Conservation (phyloP, 2,329 filamentous ascomycete genomes). For the Metarhizium robertsii region DNA sequence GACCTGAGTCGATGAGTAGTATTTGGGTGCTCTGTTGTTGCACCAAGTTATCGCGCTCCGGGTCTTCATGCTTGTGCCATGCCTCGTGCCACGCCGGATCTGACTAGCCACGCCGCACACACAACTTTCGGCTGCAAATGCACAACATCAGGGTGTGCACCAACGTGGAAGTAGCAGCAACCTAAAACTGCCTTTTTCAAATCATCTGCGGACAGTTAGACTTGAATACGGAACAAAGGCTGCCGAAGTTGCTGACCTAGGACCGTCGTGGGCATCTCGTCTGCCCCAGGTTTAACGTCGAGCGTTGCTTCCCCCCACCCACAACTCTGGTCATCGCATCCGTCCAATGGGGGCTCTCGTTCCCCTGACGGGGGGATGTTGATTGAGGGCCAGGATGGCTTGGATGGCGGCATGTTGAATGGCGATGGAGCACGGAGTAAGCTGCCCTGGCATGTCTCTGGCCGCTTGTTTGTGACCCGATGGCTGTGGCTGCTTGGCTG, state of each 20-base stretch:
- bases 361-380: background rate
- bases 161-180: too few relatives aligned
- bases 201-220: too few relatives aligned
- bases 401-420: background rate
- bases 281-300: background rate
- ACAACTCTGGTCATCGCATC: background rate
- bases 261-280: background rate
- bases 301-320: background rate
- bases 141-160: too few relatives aligned
- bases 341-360: background rate
- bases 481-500: background rate
- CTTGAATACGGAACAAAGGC: too few relatives aligned
- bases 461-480: too few relatives aligned
- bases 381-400: background rate
- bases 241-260: too few relatives aligned
- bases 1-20: too few relatives aligned
- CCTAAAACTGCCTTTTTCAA: too few relatives aligned
- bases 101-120: background rate
- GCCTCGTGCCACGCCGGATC: background rate
- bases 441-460: too few relatives aligned
- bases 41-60: too few relatives aligned
- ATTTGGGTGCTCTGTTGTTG: too few relatives aligned
- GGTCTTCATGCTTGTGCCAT: background rate
- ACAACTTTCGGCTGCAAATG: background rate
- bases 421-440: too few relatives aligned